A percentile compares a stretch with the other conserved stretches of the same genome.
Evolutionary conservation across 2,329 filamentous ascomycete genomes (phyloP).

Genomic region (Sclerotinia minor): DNA sequence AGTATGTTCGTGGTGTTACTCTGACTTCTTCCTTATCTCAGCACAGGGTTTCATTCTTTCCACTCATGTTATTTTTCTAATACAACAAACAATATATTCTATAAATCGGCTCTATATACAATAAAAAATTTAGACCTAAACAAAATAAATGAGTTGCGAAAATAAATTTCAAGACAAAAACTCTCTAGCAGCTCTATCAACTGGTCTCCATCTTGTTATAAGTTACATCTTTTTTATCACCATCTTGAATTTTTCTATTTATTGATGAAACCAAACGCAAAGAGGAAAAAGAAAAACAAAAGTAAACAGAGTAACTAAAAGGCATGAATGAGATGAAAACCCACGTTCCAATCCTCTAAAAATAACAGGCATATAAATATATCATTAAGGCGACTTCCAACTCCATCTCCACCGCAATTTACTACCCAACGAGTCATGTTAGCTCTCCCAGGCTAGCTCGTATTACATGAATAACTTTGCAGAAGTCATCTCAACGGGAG

Average conservation of each 20-base stretch:
- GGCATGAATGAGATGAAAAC: background rate
- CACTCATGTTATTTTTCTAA: background rate
- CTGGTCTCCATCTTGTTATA: background rate
- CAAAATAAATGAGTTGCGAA: background rate
- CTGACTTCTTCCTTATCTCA: background rate
- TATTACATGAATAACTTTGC: too few species aligned
- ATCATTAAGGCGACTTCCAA: background rate
- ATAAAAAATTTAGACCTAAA: background rate
- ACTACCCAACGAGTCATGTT: too few species aligned
- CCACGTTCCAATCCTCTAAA: background rate
- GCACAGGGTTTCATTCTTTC: background rate
- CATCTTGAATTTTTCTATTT: background rate
- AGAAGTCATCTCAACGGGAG: background rate
- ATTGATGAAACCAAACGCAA: background rate
- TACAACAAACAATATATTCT: too few species aligned
- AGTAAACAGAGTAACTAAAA: background rate
- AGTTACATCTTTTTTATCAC: background rate
- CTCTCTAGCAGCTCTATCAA: background rate
- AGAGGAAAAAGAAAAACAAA: too few species aligned
- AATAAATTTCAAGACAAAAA: background rate
- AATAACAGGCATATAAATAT: background rate
- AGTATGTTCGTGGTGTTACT: background rate
- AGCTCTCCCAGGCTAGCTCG: background rate
- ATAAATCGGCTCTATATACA: background rate
- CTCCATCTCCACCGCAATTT: background rate